Percentiles rank a stretch among this genome's conserved stretches.
Evolutionary conservation across 345 rosid species (phyloP).

Genomic region (Psidium friedrichsthalianum): DNA sequence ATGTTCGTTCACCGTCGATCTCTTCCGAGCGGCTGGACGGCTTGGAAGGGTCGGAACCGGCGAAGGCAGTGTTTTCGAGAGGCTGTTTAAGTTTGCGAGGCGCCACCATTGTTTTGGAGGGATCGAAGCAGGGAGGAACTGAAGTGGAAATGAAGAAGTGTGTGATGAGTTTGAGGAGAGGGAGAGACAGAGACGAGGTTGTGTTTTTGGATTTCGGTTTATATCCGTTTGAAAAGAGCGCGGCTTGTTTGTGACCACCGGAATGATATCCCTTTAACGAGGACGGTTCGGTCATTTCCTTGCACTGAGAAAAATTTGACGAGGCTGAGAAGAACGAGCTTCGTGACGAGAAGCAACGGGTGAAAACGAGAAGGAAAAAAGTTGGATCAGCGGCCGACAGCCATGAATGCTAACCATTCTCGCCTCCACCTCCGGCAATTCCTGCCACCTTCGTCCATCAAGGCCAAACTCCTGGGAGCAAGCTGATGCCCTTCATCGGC

Average conservation of each 20-base stretch:
- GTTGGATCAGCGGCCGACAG: constrained; percentile 61
- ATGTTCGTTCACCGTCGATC: neutral
- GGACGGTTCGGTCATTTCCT: constrained; percentile 19
- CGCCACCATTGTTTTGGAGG: constrained; percentile 23
- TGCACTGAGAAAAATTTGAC: neutral
- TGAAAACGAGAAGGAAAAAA: constrained; percentile 56
- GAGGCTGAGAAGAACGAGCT: constrained; percentile 88
- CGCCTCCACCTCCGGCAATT: constrained; percentile 44
- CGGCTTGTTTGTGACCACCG: constrained; percentile 15
- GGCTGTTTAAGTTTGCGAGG: constrained; percentile 28
- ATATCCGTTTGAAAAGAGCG: constrained; percentile 5
- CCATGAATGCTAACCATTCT: constrained; percentile 59
- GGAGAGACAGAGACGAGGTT: neutral
- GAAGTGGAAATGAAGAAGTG: neutral
- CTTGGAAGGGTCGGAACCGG: constrained; percentile 11
- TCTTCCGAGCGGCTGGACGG: constrained; percentile 5
- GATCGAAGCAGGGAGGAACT: neutral
- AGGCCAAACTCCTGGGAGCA: constrained; percentile 82
- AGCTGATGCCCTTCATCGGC: constrained; percentile 77
- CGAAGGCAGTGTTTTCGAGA: constrained; percentile 13
- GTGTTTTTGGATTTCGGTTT: neutral
- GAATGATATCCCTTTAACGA: constrained; percentile 22
- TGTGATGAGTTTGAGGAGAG: too few relatives aligned
- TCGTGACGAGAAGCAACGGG: constrained; percentile 60
- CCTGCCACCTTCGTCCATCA: constrained; percentile 65